Conservation (phyloP, 257 asterid species). For the Fraxinus pennsylvanica region DNA sequence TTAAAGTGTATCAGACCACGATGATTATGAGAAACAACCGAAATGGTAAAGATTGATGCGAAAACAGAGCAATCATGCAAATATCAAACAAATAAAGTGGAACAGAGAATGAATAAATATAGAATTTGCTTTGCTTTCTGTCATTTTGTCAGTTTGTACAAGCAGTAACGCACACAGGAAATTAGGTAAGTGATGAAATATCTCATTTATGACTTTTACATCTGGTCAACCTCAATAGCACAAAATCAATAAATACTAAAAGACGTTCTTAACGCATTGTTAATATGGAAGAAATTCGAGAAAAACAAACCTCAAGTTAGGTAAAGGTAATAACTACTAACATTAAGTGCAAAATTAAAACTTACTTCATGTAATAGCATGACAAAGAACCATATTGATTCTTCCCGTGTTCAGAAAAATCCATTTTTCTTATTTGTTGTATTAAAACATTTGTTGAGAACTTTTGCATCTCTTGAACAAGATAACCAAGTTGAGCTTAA, state of each 20-base stretch:
- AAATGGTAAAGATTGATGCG: neutral
- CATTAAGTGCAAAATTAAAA: neutral
- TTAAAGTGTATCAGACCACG: slow-evolving; percentile 7
- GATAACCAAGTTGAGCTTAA: neutral
- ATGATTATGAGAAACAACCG: neutral
- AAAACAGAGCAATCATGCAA: slow-evolving; percentile 8
- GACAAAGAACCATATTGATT: neutral
- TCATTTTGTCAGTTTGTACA: neutral
- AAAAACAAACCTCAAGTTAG: neutral
- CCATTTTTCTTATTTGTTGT: neutral
- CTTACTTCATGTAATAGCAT: neutral
- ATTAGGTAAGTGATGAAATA: slow-evolving; percentile 20
- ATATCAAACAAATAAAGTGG: neutral
- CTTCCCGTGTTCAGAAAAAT: neutral
- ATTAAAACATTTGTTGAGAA: neutral
- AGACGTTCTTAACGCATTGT: neutral
- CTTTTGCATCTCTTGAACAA: neutral
- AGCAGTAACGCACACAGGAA: neutral
- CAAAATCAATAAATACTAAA: slow-evolving; percentile 4
- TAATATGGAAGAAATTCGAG: neutral
- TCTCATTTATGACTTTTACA: neutral
- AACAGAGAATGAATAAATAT: neutral
- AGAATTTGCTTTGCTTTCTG: neutral
- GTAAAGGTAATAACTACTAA: neutral
- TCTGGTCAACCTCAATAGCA: slow-evolving; percentile 16